Percentiles rank a stretch among this genome's conserved stretches.
Conservation (phyloP, 2,329 filamentous ascomycete genomes). For the Penicillium oxalicum region DNA sequence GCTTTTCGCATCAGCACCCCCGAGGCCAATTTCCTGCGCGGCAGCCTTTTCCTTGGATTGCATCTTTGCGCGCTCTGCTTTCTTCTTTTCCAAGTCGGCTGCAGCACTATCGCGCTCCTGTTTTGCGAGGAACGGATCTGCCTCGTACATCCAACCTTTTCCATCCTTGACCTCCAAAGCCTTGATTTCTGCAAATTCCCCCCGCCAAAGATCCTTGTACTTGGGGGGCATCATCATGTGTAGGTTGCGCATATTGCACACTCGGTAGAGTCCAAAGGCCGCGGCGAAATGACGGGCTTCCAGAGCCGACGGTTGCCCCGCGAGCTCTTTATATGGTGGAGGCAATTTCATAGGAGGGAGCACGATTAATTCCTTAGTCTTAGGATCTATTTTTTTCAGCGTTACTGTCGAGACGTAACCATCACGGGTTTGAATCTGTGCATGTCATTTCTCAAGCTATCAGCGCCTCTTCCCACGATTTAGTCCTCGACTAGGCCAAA, state of each 20-base stretch:
- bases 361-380: conserved; percentile 69
- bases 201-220: conserved; percentile 85
- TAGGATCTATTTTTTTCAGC: conserved; percentile 65
- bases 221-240: conserved; percentile 90
- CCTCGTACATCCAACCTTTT: conserved; percentile 85
- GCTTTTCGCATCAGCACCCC: conserved; percentile 37
- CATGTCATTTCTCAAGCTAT: conserved; percentile 4
- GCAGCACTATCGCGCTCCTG: conserved; percentile 75
- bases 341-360: conserved; percentile 81
- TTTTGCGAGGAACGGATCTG: conserved; percentile 81
- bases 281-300: conserved; percentile 93
- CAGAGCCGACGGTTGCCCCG: conserved; percentile 69
- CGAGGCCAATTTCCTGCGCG: conserved; percentile 50
- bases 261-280: conserved; percentile 81
- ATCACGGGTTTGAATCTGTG: conserved; percentile 59
- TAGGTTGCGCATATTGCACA: conserved; percentile 92
- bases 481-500: background rate
- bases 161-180: conserved; percentile 70
- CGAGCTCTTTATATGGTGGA: conserved; percentile 66
- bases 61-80: conserved; percentile 59
- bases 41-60: conserved; percentile 61
- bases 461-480: conserved; percentile 8
- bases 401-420: conserved; percentile 78
- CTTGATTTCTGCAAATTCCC: conserved; percentile 76
- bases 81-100: conserved; percentile 70